These are phyloP conservation scores for Guillardia theta DNA, from an alignment of 78 protist genomes.

Conservation along the genomic window DNA sequence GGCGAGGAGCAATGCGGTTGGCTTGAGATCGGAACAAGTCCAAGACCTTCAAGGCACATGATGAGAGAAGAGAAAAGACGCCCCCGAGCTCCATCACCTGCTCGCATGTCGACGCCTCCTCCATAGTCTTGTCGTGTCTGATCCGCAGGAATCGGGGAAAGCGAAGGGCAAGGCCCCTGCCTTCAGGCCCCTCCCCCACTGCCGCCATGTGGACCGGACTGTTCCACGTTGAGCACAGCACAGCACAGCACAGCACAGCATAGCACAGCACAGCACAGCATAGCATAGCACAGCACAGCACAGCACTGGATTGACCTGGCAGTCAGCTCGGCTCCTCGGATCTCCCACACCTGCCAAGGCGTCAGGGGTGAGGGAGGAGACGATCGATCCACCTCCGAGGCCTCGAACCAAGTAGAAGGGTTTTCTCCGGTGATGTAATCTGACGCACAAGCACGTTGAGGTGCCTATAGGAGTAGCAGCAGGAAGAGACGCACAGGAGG, in stretches of 20 bases:
- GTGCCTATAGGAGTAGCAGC: background rate
- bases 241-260: background rate
- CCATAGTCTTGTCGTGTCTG: background rate
- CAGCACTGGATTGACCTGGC: background rate
- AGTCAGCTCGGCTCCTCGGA: background rate
- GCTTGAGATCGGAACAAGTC: too few relatives aligned
- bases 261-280: background rate
- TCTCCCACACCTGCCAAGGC: constrained; percentile 89
- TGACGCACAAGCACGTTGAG: too few relatives aligned
- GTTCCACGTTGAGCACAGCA: background rate
- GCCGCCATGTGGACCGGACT: background rate
- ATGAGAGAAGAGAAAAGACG: too few relatives aligned
- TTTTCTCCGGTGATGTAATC: background rate
- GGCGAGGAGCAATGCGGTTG: background rate
- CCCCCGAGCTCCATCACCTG: background rate
- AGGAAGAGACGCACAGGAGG: background rate
- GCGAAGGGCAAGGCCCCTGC: constrained; percentile 94
- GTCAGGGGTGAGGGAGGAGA: background rate
- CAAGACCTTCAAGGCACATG: too few relatives aligned
- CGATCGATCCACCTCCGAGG: constrained; percentile 27
- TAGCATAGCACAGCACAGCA: background rate
- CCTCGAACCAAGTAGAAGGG: constrained; percentile 91
- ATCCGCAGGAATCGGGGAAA: constrained; percentile 95
- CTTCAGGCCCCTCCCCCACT: background rate
- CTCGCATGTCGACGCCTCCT: background rate